These are phyloP conservation scores for Penicillium bialowiezense DNA, from an alignment of 495 filamentous ascomycete genomes.

Conservation along the genomic window DNA sequence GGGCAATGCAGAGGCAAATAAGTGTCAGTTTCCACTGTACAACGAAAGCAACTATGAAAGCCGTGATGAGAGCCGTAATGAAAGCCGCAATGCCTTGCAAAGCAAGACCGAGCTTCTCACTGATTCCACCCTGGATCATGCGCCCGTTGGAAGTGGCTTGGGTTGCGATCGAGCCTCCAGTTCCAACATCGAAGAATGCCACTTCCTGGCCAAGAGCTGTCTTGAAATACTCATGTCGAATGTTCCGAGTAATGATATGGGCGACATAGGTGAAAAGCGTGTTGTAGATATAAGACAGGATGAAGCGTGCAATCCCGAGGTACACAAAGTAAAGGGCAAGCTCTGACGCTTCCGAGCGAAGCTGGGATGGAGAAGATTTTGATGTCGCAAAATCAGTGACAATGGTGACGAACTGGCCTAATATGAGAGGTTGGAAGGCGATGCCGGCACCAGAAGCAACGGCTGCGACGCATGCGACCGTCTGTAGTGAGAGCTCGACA, in stretches of 20 bases:
- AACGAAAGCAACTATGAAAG: conserved; percentile 17
- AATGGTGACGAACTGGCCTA: too few relatives aligned
- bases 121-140: conserved; percentile 30
- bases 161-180: not conserved
- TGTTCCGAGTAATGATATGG: not conserved
- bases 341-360: too few relatives aligned
- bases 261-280: too few relatives aligned
- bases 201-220: not conserved
- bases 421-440: too few relatives aligned
- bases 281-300: too few relatives aligned
- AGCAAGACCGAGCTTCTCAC: conserved; percentile 30
- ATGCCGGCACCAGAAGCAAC: too few relatives aligned
- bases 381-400: too few relatives aligned
- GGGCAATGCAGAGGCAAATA: conserved; percentile 14
- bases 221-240: not conserved
- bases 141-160: conserved; percentile 8
- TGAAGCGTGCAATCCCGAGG: not conserved
- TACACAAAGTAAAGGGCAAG: not conserved
- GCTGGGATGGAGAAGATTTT: too few relatives aligned
- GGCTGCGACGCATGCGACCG: too few relatives aligned
- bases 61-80: conserved; percentile 28
- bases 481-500: too few relatives aligned
- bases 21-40: conserved; percentile 30
- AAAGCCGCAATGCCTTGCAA: conserved; percentile 26
- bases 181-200: not conserved